These are phyloP conservation scores for Didymella glomerata DNA, from an alignment of 2,329 filamentous ascomycete species.

Conservation along the genomic window DNA sequence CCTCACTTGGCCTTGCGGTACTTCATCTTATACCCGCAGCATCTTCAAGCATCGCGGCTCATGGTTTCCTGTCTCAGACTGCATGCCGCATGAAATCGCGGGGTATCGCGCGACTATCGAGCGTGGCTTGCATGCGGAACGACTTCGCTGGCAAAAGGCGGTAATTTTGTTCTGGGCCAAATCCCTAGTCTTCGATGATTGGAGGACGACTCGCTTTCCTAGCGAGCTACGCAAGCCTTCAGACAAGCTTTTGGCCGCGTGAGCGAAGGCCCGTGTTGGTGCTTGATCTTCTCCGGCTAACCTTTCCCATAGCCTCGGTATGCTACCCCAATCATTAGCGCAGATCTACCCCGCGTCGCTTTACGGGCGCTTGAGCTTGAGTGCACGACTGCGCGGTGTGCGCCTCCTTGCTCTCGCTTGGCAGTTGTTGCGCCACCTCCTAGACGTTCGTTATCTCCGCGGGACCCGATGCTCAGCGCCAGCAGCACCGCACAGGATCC, in stretches of 20 bases:
- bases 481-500: not conserved
- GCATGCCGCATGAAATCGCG: not conserved
- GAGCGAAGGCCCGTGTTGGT: not conserved
- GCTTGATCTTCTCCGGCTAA: not conserved
- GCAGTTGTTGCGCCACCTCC: not conserved
- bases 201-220: not conserved
- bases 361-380: not conserved
- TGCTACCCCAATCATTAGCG: constrained; percentile 1
- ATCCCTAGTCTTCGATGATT: not conserved
- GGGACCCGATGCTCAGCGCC: not conserved
- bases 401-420: not conserved
- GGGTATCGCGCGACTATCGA: constrained; percentile 5
- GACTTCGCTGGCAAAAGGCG: constrained; percentile 2
- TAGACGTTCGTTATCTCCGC: not conserved
- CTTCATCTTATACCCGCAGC: not conserved
- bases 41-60: not conserved
- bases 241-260: constrained; percentile 12
- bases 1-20: not conserved
- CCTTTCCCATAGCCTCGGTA: constrained; percentile 8
- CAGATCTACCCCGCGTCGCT: constrained; percentile 6
- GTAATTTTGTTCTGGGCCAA: constrained; percentile 6
- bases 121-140: constrained; percentile 1
- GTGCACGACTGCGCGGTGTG: not conserved
- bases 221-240: constrained; percentile 2
- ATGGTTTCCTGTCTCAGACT: not conserved